Base-by-base conservation (phyloP, 2,329 filamentous ascomycete genomes). In the Phaeosphaeriaceae sp. region DNA sequence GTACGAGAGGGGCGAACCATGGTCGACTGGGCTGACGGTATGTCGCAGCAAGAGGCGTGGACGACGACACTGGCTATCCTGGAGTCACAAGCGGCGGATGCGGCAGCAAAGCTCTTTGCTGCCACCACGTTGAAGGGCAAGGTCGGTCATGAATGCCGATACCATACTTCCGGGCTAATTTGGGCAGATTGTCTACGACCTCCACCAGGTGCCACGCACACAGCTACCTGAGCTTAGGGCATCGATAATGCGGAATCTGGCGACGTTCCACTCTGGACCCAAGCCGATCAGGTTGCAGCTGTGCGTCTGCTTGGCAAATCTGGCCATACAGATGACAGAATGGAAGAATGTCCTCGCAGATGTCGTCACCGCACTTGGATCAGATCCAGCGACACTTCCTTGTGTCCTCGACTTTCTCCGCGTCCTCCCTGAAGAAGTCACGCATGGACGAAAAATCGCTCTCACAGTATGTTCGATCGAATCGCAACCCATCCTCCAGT, bases 401-500 rank as follows among this genome's bases (percentile, higher is more conserved):
- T 95, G 91, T 78, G 91, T 98, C 72, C 85, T 99, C 74, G 95
- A 99, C 79, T 99, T 99, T 79, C 85, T 99, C 66, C 93, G 92
- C 79, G 93, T 99, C 72, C 88, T 99, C 66, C 95, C 95, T 56
- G 95, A 99, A 84, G 95, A 99, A 86, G 95, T 99, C 75, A 98
- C 92, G 70, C 94, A 99, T 85, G 95, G 95, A 82, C 92, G 95
- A 82, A 99, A 98, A 84, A 97, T 99, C 86, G 97, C 93, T 85
- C 86, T 99, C 82, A 93, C 92, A 88, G 93, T 97, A 95, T 84
- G 92, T 94, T 86, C 88, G 90, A 83, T 84, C 78, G 77, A 78
- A 52, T 62, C 68, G 70, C 70, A 66, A 67, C 62, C 67, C 66
- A 75, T 68, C 70, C 71, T 69, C 73, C 73, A 73, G 74, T 56